These are phyloP conservation scores for Glonium stellatum DNA, from an alignment of 495 filamentous ascomycete genomes.

Conservation along the genomic window DNA sequence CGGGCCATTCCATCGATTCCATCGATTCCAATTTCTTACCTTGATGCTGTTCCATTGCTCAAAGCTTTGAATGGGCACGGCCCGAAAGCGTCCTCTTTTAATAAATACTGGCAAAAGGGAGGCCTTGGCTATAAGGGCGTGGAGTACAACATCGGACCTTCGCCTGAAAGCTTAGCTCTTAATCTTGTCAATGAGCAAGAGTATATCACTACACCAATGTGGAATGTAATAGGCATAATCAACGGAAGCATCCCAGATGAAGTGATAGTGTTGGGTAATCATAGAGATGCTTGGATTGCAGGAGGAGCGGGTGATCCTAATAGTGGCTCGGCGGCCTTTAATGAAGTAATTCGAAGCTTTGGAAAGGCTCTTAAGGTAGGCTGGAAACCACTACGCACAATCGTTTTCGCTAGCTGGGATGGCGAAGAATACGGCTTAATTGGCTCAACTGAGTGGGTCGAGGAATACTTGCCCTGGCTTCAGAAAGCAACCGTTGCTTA, in stretches of 20 bases:
- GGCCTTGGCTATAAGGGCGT: constrained; percentile 78
- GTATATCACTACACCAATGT: constrained; percentile 80
- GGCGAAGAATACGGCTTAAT: constrained; percentile 67
- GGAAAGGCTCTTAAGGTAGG: constrained; percentile 32
- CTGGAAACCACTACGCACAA: constrained; percentile 46
- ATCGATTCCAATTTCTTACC: constrained; percentile 85
- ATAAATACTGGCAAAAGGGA: constrained; percentile 61
- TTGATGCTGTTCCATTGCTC: constrained; percentile 76
- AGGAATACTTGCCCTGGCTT: constrained; percentile 83
- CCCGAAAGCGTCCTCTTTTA: constrained; percentile 68
- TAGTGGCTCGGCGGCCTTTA: constrained; percentile 39
- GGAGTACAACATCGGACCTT: constrained; percentile 85
- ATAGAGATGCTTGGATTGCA: constrained; percentile 90
- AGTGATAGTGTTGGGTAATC: constrained; percentile 88
- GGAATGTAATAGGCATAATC: constrained; percentile 93
- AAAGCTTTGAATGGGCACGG: constrained; percentile 86
- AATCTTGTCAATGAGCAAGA: constrained; percentile 85
- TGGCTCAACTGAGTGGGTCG: constrained; percentile 69
- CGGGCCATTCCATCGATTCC: constrained; percentile 73
- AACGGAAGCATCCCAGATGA: constrained; percentile 84
- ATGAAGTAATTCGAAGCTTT: constrained; percentile 37
- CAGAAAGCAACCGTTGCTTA: constrained; percentile 49
- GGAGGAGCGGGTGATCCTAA: constrained; percentile 49
- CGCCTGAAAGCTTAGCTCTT: constrained; percentile 64
- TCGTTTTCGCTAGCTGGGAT: constrained; percentile 70